phyloP scores from a whole-genome alignment of 2,329 filamentous ascomycete species.

The Botrytis byssoidea region DNA sequence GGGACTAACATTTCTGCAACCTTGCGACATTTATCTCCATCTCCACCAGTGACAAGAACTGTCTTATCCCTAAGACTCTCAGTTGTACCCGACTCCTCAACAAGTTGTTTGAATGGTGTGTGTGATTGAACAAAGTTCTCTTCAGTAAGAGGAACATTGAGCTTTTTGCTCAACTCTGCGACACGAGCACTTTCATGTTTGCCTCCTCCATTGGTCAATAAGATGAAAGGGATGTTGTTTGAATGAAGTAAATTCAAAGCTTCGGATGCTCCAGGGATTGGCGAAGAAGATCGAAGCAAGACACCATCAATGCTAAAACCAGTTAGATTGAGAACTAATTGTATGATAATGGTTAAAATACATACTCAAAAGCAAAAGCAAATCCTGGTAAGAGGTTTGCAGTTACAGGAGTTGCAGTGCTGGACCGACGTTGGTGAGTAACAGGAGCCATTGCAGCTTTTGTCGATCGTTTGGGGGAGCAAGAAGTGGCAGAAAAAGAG shows the following conservation, averaged over 20 bases:
- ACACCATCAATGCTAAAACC: conserved; percentile 74
- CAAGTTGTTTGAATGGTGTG: conserved; percentile 77
- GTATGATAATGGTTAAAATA: conserved; percentile 6
- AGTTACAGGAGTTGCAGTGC: conserved; percentile 6
- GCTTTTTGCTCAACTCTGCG: conserved; percentile 63
- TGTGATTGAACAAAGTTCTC: conserved; percentile 84
- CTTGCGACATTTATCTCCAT: conserved; percentile 40
- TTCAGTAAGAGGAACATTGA: conserved; percentile 62
- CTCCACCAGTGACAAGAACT: conserved; percentile 69
- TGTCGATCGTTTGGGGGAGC: neutral
- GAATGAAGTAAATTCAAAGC: conserved; percentile 71
- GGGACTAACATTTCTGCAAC: conserved; percentile 61
- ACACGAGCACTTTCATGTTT: conserved; percentile 75
- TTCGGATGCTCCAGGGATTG: conserved; percentile 74
- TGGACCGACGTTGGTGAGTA: conserved; percentile 11
- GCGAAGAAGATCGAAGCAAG: conserved; percentile 76
- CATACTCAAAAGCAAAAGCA: conserved; percentile 58
- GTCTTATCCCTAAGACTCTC: conserved; percentile 59
- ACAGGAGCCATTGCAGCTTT: conserved; percentile 6
- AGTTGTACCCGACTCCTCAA: conserved; percentile 55
- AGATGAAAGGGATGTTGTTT: conserved; percentile 82
- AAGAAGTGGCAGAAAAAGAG: neutral
- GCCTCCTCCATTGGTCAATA: conserved; percentile 94
- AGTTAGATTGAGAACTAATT: conserved; percentile 13
- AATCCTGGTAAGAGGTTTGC: conserved; percentile 41